Percentiles rank a stretch among this genome's conserved stretches.
phyloP scores from a whole-genome alignment of 768 basidiomycete species.

The Udeniomyces megalosporus region DNA sequence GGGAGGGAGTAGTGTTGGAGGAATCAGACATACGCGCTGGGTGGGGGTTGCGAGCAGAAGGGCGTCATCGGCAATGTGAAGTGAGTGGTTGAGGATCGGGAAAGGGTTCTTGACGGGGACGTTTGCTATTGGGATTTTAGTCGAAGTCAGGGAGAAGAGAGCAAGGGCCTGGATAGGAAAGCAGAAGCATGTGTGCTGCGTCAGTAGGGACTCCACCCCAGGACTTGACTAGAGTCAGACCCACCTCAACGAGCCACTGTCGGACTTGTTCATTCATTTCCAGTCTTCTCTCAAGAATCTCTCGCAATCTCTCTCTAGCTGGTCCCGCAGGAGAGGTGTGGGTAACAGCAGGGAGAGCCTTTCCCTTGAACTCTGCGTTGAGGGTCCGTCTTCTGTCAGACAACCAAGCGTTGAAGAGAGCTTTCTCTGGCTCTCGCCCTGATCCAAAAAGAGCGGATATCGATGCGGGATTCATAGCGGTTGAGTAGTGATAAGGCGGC shows the following conservation, averaged over 20 bases:
- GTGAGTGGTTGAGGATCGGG: constrained; percentile 11
- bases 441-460: constrained; percentile 3
- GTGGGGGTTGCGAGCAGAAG: not conserved
- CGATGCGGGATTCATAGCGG: not conserved
- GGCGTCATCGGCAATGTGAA: constrained; percentile 12
- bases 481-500: constrained; percentile 9
- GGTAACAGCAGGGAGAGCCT: not conserved
- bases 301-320: not conserved
- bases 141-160: constrained; percentile 10
- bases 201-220: no score
- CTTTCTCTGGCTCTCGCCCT: not conserved
- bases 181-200: no score
- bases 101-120: constrained; percentile 10
- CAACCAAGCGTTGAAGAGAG: constrained; percentile 6
- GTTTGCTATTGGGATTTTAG: not conserved
- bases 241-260: not conserved
- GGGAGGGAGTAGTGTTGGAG: not conserved
- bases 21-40: not conserved
- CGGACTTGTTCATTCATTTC: constrained; percentile 8
- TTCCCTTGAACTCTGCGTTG: not conserved
- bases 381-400: not conserved
- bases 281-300: not conserved
- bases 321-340: no score
- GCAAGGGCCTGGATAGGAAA: constrained; percentile 7
- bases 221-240: no score